Evolutionary conservation across 1,284 basidiomycete species (phyloP), one percentile per base, ranked within the genome.

Genomic region (Volvariella volvacea): DNA sequence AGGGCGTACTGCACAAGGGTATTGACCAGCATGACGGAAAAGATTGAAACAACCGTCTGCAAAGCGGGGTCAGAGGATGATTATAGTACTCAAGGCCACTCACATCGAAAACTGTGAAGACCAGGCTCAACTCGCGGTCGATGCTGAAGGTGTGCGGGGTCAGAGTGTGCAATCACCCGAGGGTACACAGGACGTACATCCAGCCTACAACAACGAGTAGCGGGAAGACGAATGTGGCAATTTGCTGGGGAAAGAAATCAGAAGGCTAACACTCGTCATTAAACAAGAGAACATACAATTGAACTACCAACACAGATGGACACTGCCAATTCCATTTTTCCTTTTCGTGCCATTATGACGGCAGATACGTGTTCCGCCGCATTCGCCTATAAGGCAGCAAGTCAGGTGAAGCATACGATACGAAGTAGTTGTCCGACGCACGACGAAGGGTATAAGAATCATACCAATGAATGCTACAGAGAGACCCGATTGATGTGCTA

Each of bases 271-370:
- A 33, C 30, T 28, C 40, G 39, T n/a, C 2, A 22, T 12, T 15
- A 10, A 21, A 32, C 22, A 67, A 4, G 36, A 39, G 34, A 20
- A 70, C 82, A 52, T 52, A 88, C 86, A 50, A 97, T 95, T 3
- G 86, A 89, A 50, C 84, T 88, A 10, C 93, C 93, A 44, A 97
- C 86, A 46, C 88, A 89, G 48, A 97, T 90, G 2, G 84, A 84
- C 50, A 96, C 89, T 0, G 88, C 85, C 25, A 92, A 68, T 58
- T 91, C 88, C 81, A 91, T 92, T 58, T 88, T 86, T 50, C 78
- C 73, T 64, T 91, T 92, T 73, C 86, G 73, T 0, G 91, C 90
- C 91, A 94, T 94, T 84, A 88, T 92, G 2, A 94, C 78, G 4
- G 86, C 81, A 0, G 89, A 92, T 30, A 83, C 78, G 54, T 86